Base-by-base conservation (phyloP, 2,329 filamentous ascomycete species). In the Neofusicoccum laricinum region DNA sequence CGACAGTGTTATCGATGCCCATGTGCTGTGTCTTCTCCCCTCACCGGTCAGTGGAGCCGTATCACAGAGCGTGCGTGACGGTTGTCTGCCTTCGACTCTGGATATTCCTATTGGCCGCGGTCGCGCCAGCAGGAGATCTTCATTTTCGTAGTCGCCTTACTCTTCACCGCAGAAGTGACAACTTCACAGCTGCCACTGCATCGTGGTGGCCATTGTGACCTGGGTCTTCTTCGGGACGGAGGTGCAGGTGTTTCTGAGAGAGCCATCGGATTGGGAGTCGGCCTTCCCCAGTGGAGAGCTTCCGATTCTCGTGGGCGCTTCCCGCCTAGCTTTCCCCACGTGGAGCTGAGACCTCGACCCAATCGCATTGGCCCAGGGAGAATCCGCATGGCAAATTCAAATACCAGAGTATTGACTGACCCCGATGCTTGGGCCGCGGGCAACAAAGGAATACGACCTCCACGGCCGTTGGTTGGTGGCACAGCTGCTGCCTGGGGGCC, bases 71-170 rank as follows among this genome's bases (percentile, higher is more conserved):
- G 55, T 43, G 55, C 38, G 55, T 59, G 55, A 59, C 30, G 14
- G 41, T 46, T 32, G 40, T 46, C 17, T 12, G 14, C 15, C 10
- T 36, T 17, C n/a, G 7, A 15, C 30, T 19, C 17, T 59, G 25
- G 14, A 32, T n/a, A 12, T 14, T 59, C 55, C 46, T 30, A 59
- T 59, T 59, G 55, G 55, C 12, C 36, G 55, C 17, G 8, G 41
- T 59, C 55, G 55, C 55, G 55, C 55, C 55, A 32, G 25, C 55
- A 17, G 55, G 55, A 59, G 55, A 59, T 59, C 55, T 19, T 59
- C 55, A 59, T 46, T 45, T 59, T 59, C 40, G 43, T 21, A 59
- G 41, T 40, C 55, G 55, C 55, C 55, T 4, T 59, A 7, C 41
- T 36, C 30, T 14, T 38, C 40, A 36, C 15, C 30, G n/a, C 40